phyloP scores from a whole-genome alignment of 495 filamentous ascomycete genomes.

The Daldinia bambusicola region DNA sequence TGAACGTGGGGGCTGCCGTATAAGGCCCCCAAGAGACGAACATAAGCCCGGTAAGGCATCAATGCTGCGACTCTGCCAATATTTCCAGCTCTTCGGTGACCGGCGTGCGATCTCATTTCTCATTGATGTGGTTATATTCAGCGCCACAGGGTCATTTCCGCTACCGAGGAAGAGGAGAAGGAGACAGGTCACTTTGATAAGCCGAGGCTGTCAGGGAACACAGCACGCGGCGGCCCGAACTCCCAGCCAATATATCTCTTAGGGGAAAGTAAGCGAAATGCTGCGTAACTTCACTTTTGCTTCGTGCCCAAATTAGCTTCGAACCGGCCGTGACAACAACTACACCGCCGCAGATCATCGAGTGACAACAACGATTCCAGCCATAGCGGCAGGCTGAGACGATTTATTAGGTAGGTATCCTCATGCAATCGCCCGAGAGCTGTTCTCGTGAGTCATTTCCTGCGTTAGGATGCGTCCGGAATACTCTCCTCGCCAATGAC shows the following conservation, averaged over 20 bases:
- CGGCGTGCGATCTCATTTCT: neutral
- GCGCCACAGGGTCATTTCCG: conserved; percentile 6
- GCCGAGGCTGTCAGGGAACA: conserved; percentile 15
- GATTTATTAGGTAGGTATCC: neutral
- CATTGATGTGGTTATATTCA: neutral
- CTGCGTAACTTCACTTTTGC: conserved; percentile 7
- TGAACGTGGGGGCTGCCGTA: conserved; percentile 16
- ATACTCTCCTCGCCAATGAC: neutral
- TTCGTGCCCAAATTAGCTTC: neutral
- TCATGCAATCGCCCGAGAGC: neutral
- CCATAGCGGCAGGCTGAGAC: neutral
- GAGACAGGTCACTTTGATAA: conserved; percentile 2
- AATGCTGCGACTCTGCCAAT: conserved; percentile 22
- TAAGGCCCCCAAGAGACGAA: conserved; percentile 2
- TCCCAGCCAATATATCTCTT: conserved; percentile 1
- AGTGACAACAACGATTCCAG: neutral
- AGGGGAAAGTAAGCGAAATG: neutral
- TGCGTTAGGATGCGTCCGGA: neutral
- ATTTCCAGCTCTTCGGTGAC: conserved; percentile 22
- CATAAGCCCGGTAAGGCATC: conserved; percentile 15
- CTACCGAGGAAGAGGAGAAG: conserved; percentile 1
- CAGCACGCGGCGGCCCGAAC: neutral
- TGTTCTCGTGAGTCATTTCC: neutral
- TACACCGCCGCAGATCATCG: neutral
- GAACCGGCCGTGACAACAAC: conserved; percentile 1